Base-by-base conservation (phyloP, 2,329 filamentous ascomycete genomes). In the Aspergillus fumigatiaffinis region DNA sequence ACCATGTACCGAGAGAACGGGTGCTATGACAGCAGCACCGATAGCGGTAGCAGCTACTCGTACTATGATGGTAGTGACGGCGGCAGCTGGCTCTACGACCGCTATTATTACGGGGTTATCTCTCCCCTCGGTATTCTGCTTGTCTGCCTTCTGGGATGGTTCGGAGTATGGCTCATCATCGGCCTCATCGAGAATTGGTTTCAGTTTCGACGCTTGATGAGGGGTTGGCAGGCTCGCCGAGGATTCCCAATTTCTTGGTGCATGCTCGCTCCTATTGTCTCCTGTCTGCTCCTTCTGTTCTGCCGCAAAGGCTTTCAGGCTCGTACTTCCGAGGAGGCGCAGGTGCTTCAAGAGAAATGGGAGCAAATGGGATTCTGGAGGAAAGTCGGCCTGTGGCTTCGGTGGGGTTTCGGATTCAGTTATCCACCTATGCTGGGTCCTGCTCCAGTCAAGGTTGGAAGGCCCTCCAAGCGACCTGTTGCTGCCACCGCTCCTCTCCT, bases 151-250 rank as follows among this genome's bases (percentile, higher is more conserved):
- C 42, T 72, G 0, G 67, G 67, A 46, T 72, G 68, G 70, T 58
- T 70, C 12, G 66, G 62, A 9, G 35, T 71, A 0, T 61, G 60
- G 29, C 60, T 72, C 51, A 59, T 72, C 28, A 49, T 62, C 3
- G 70, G 70, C 26, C 63, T 71, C 42, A 55, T 71, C 26, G 70
- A 72, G 51, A 65, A 61, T 44, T 72, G 67, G 57, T 51, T 72
- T 4, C 67, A 68, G 20, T 72, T 71, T 58, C 67, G 68, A 50
- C 67, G 69, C 4, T 60, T 72, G 23, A 71, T 71, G 68, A 70
- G 63, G 3, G 70, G 70, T 51, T 71, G 69, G 70, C 69, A 71
- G 49, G 67, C 70, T 3, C 64, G 69, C 1, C 69, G 70, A n/a
- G 70, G 70, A 2, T 44, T 72, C 2, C 70, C 70, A 1, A 55